Evolutionary conservation across 2,329 filamentous ascomycete species (phyloP), one percentile per base, ranked within the genome.

Genomic region (Penicillium sp.): DNA sequence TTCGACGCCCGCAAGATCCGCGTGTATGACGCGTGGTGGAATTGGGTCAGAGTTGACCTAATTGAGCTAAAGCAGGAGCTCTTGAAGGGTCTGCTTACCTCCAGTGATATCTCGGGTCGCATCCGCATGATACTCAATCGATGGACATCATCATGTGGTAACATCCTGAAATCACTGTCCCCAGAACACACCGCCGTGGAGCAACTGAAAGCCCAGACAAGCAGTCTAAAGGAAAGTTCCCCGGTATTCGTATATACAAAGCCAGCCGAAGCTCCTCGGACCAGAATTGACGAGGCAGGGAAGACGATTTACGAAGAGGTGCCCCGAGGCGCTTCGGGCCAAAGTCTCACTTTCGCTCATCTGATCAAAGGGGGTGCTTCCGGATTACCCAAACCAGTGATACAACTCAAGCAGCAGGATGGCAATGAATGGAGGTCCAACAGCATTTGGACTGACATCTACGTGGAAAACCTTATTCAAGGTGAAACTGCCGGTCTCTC

Each of bases 1-100:
- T 99, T 99, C 77, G 95, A 89, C 69, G 80, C 90, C 3, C 84
- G 97, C 61, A 99, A 99, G 75, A 93, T 94, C 30, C 89, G 94
- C 70, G 86, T 93, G 8, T 99, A 99, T 77, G 94, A 99, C 73
- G 97, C 94, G 0, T 95, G 91, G 0, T 99, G 94, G 94, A 99
- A 99, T 74, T 99, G 94, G 94, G 94, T 91, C 60, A 88, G 94
- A 53, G 94, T 97, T 72, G 94, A 99, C 73, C 93, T 92, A 26
- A 85, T 99, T 52, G 94, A 83, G 78, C 97, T 99, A 93, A 99
- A 94, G 80, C 97, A 91, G 77, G 94, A 99, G 69, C 95, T 99
- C 70, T 97, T 99, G 69, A 99, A 97, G 66, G 94, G 94, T 56
- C 86, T 93, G 60, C 84, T 97, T 54, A 86, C 94, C 79, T 90